A percentile compares a stretch with the other conserved stretches of the same genome.
These are phyloP conservation scores for Xylaria bambusicola DNA, from an alignment of 495 filamentous ascomycete genomes.

Conservation along the genomic window DNA sequence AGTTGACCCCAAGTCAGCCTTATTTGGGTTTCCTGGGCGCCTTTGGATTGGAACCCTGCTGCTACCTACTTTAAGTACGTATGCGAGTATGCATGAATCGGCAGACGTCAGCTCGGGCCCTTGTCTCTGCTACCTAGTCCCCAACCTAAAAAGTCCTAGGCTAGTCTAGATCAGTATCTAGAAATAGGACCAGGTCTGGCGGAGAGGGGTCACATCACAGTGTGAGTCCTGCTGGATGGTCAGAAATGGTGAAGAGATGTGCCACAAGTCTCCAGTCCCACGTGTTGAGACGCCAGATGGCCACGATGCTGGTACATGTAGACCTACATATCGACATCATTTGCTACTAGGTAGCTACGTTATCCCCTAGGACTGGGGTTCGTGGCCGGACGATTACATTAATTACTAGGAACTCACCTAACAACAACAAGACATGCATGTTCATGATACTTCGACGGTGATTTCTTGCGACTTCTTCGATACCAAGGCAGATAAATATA, in stretches of 20 bases:
- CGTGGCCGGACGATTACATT: too few relatives aligned
- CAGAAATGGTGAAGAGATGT: neutral
- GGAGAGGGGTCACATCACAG: neutral
- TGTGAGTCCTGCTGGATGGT: neutral
- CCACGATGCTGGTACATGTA: neutral
- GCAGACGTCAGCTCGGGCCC: constrained; percentile 5
- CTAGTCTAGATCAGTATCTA: constrained; percentile 2
- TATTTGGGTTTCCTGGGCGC: constrained; percentile 8
- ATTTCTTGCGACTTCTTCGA: too few relatives aligned
- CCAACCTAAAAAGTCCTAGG: constrained; percentile 13
- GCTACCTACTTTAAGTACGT: too few relatives aligned
- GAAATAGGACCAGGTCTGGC: neutral
- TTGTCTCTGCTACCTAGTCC: neutral
- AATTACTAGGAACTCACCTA: too few relatives aligned
- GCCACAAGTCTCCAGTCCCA: constrained; percentile 16
- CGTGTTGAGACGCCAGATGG: constrained; percentile 13
- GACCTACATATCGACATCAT: neutral
- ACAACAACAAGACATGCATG: too few relatives aligned
- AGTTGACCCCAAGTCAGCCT: neutral
- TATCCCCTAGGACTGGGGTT: too few relatives aligned
- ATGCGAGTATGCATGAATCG: constrained; percentile 8
- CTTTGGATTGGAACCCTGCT: constrained; percentile 9
- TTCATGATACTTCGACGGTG: too few relatives aligned
- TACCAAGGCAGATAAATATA: too few relatives aligned
- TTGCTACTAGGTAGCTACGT: too few relatives aligned